These are phyloP conservation scores for Penicillium oxalicum DNA, from an alignment of 2,329 filamentous ascomycete genomes.

Conservation along the genomic window DNA sequence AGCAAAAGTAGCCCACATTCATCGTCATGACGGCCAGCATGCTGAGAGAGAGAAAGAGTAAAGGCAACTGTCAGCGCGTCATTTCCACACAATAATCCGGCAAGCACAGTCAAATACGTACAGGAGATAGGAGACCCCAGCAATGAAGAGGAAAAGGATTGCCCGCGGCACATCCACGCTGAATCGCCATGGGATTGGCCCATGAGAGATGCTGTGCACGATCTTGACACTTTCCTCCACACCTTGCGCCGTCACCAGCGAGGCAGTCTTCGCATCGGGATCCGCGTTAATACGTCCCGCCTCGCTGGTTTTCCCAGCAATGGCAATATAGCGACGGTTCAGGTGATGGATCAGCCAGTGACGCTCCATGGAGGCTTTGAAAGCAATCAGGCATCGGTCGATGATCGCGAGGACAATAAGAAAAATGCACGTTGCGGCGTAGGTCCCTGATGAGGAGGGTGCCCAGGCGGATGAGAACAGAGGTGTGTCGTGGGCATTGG, in stretches of 20 bases:
- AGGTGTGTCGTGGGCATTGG: constrained; percentile 55
- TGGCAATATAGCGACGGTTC: constrained; percentile 68
- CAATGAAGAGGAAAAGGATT: constrained; percentile 61
- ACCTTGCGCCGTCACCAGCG: constrained; percentile 66
- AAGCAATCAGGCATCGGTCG: constrained; percentile 65
- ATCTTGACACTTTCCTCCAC: constrained; percentile 75
- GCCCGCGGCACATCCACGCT: constrained; percentile 73
- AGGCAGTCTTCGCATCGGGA: constrained; percentile 57
- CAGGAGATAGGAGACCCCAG: constrained; percentile 79
- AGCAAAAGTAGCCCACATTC: constrained; percentile 79
- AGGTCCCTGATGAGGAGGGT: constrained; percentile 61
- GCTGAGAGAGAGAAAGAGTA: constrained; percentile 41
- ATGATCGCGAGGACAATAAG: constrained; percentile 68
- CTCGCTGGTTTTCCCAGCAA: constrained; percentile 58
- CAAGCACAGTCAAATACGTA: constrained; percentile 46
- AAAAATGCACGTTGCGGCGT: constrained; percentile 89
- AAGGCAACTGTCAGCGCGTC: too few relatives aligned
- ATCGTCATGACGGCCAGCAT: constrained; percentile 92
- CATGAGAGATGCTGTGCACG: constrained; percentile 52
- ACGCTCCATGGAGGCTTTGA: constrained; percentile 55
- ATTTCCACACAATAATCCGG: not conserved
- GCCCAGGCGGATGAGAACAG: constrained; percentile 68
- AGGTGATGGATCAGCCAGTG: constrained; percentile 66
- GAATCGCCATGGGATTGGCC: constrained; percentile 67
- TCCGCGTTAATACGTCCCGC: constrained; percentile 56